Base-by-base conservation (phyloP, 75 land plant genomes). In the Pinus albicaulis region DNA sequence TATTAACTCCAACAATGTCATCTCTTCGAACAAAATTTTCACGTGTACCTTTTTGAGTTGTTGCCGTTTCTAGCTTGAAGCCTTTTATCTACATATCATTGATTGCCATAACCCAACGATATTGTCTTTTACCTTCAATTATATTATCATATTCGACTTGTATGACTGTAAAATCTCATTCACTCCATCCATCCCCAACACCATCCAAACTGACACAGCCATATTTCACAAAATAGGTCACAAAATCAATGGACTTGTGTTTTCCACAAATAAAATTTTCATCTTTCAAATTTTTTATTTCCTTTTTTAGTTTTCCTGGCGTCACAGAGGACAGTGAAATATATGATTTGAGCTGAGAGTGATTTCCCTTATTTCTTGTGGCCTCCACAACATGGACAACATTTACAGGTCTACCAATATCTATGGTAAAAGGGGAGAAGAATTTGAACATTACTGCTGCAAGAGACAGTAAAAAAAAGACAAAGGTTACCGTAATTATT, bases 321-420 rank as follows among this genome's bases (percentile, higher is more conserved):
- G 98, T 96, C 15, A 63, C 3, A 24, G 96, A 92, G 74, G 87
- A 92, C 55, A 96, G 57, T 7, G 95, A 90, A 77, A 94, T 59
- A 78, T 77, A 90, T 16, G 97, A 90, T 12, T 34, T 38, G 2
- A 89, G 82, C 13, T 79, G 75, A 11, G 16, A 71, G 36, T 77
- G 77, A 57, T 70, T 87, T 70, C 74, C 77, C 72, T 74, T 56
- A 36, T 19, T 44, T 62, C 74, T 84, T 59, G 82, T 80, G 44
- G 93, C 61, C 48, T 94, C 92, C 78, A 96, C 92, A 57, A 96
- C 92, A 77, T 96, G 99, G 36, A 94, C 98, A 64, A 92, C 91
- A 95, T 89, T 55, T 15, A 17, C 19, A 57, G 23, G 22, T 56
- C 31, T 31, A 31, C 31, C 31, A 31, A 31, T 31, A 31, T 31